A percentile compares a stretch with the other conserved stretches of the same genome.
These are phyloP conservation scores for Diospyros lotus DNA, from an alignment of 148 eudicot genomes.

Conservation along the genomic window DNA sequence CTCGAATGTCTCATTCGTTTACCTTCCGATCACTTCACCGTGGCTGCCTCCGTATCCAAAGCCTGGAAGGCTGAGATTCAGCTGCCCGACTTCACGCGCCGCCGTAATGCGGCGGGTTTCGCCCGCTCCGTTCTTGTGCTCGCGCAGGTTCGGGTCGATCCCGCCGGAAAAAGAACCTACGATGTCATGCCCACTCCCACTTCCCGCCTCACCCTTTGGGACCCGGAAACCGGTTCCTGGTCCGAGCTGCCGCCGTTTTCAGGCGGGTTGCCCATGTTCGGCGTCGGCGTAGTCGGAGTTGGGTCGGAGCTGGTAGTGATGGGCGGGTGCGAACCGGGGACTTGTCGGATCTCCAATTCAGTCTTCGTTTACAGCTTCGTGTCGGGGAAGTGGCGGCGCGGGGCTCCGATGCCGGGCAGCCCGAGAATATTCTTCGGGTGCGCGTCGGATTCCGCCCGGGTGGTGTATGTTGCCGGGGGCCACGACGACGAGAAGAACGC, in stretches of 20 bases:
- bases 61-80: slow-evolving; percentile 46
- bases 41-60: slow-evolving; percentile 39
- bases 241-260: slow-evolving; percentile 36
- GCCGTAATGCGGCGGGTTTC: slow-evolving; percentile 35
- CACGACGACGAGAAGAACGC: slow-evolving; percentile 63
- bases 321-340: slow-evolving; percentile 77
- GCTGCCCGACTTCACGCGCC: slow-evolving; percentile 35
- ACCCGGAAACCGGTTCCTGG: slow-evolving; percentile 49
- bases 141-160: slow-evolving; percentile 38
- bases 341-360: slow-evolving; percentile 39
- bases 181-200: slow-evolving; percentile 17
- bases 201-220: slow-evolving; percentile 47
- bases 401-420: slow-evolving; percentile 69
- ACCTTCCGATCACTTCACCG: slow-evolving; percentile 38
- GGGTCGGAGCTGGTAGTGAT: slow-evolving; percentile 61
- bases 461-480: slow-evolving; percentile 56
- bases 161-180: slow-evolving; percentile 13
- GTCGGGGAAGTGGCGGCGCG: slow-evolving; percentile 55
- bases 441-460: slow-evolving; percentile 45
- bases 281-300: slow-evolving; percentile 45
- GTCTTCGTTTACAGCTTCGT: slow-evolving; percentile 55
- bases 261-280: slow-evolving; percentile 64
- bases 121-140: slow-evolving; percentile 44
- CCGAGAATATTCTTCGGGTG: slow-evolving; percentile 60
- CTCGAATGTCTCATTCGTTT: slow-evolving; percentile 58